Conservation (phyloP, 306 rosid genomes). For the Castanea sativa region DNA sequence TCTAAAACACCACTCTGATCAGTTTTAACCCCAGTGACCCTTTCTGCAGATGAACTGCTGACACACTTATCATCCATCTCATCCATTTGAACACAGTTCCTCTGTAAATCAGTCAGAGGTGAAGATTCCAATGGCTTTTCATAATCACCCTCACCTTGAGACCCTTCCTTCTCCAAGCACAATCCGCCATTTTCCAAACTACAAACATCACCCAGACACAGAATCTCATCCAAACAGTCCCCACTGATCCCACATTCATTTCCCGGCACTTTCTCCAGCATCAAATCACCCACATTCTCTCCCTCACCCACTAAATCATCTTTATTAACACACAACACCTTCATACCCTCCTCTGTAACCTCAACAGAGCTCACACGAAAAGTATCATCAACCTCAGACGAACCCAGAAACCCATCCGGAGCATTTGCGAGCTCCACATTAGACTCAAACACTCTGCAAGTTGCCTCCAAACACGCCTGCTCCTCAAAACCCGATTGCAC, state of each 20-base stretch:
- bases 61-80: conserved; percentile 32
- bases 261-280: conserved; percentile 19
- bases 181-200: conserved; percentile 14
- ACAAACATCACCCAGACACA: conserved; percentile 26
- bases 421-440: conserved; percentile 23
- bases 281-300: conserved; percentile 30
- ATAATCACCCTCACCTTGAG: conserved; percentile 29
- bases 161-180: conserved; percentile 24
- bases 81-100: conserved; percentile 32
- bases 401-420: conserved; percentile 23
- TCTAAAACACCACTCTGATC: conserved; percentile 13
- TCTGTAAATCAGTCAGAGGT: conserved; percentile 19
- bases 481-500: conserved; percentile 45
- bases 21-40: conserved; percentile 5
- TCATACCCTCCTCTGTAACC: conserved; percentile 25
- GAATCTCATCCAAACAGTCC: conserved; percentile 23
- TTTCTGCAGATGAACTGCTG: conserved; percentile 24
- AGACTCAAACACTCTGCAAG: conserved; percentile 28
- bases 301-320: conserved; percentile 34
- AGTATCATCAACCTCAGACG: conserved; percentile 12
- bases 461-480: conserved; percentile 37
- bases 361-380: conserved; percentile 29
- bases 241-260: conserved; percentile 22
- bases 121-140: conserved; percentile 24
- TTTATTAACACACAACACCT: conserved; percentile 6